A percentile compares a stretch with the other conserved stretches of the same genome.
Conservation (phyloP, 2,329 filamentous ascomycete species). For the Alternaria sp. region DNA sequence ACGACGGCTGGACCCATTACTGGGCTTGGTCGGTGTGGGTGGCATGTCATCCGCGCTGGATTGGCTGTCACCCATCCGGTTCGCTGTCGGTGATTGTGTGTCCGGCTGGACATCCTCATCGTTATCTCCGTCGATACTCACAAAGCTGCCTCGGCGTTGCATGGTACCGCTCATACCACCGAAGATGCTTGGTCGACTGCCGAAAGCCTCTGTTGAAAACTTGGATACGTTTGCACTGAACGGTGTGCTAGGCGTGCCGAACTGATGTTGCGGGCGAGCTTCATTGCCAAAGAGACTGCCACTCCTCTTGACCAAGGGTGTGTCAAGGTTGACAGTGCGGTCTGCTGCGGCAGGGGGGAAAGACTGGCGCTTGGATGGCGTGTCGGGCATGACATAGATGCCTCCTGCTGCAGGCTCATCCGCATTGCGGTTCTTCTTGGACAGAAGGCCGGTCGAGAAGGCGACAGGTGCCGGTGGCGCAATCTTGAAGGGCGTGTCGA, state of each 20-base stretch:
- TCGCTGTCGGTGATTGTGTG: conserved; percentile 64
- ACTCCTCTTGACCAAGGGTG: conserved; percentile 49
- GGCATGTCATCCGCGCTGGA: conserved; percentile 74
- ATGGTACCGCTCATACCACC: conserved; percentile 60
- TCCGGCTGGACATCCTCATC: conserved; percentile 63
- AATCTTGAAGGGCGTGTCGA: conserved; percentile 80
- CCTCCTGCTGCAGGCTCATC: conserved; percentile 65
- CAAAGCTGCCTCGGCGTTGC: conserved; percentile 71
- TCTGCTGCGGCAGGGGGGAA: conserved; percentile 66
- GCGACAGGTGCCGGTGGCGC: conserved; percentile 76
- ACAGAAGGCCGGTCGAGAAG: conserved; percentile 86
- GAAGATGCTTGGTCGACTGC: conserved; percentile 67
- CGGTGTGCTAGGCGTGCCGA: conserved; percentile 80
- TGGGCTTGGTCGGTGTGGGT: conserved; percentile 90
- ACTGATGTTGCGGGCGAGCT: conserved; percentile 72
- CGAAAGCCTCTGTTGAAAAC: conserved; percentile 71
- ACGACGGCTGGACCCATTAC: conserved; percentile 51
- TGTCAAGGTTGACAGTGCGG: conserved; percentile 43
- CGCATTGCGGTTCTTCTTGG: conserved; percentile 83
- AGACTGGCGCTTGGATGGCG: conserved; percentile 90
- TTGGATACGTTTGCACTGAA: conserved; percentile 70
- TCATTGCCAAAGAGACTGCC: conserved; percentile 66
- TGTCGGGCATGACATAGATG: conserved; percentile 82
- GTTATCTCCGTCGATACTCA: conserved; percentile 83
- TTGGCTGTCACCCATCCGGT: conserved; percentile 61